Conservation (phyloP, 805 yeast genomes). For the Nakazawaea peltata region DNA sequence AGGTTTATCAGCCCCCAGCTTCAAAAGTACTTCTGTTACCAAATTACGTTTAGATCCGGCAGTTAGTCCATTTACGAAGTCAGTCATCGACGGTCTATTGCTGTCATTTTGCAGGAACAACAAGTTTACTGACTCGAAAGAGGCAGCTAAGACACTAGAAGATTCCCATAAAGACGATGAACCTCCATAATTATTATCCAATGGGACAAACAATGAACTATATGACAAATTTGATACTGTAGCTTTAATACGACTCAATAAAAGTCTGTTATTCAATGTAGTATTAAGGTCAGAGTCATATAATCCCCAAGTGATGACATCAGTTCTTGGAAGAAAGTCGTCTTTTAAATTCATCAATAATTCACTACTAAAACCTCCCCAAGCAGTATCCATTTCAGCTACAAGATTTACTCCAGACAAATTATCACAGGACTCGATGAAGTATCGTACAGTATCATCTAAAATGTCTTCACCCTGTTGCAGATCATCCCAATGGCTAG, state of each 20-base stretch:
- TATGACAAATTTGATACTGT: slow-evolving; percentile 35
- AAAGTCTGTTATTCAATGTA: slow-evolving; percentile 12
- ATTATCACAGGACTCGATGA: slow-evolving; percentile 69
- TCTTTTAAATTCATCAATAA: slow-evolving; percentile 53
- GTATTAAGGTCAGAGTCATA: slow-evolving; percentile 19
- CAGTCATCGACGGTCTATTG: slow-evolving; percentile 31
- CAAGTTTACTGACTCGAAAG: slow-evolving; percentile 37
- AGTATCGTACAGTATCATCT: slow-evolving; percentile 50
- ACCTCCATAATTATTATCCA: slow-evolving; percentile 23
- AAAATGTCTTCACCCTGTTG: slow-evolving; percentile 36
- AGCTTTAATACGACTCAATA: slow-evolving; percentile 35
- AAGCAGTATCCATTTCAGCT: slow-evolving; percentile 67
- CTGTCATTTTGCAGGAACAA: slow-evolving; percentile 28
- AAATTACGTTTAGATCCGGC: slow-evolving; percentile 37
- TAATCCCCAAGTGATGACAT: slow-evolving; percentile 40
- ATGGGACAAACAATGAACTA: slow-evolving; percentile 51
- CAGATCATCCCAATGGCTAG: not conserved
- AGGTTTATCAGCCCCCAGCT: slow-evolving; percentile 6
- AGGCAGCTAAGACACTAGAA: slow-evolving; percentile 27
- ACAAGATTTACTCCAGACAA: slow-evolving; percentile 64
- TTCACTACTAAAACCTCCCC: slow-evolving; percentile 71
- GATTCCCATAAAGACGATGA: slow-evolving; percentile 33
- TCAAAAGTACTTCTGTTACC: slow-evolving; percentile 28
- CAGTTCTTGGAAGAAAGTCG: slow-evolving; percentile 51
- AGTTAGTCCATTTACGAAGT: slow-evolving; percentile 32